Percentiles rank a stretch among this genome's conserved stretches.
phyloP scores from a whole-genome alignment of 495 filamentous ascomycete genomes.

The Aspergillus funiculosus region DNA sequence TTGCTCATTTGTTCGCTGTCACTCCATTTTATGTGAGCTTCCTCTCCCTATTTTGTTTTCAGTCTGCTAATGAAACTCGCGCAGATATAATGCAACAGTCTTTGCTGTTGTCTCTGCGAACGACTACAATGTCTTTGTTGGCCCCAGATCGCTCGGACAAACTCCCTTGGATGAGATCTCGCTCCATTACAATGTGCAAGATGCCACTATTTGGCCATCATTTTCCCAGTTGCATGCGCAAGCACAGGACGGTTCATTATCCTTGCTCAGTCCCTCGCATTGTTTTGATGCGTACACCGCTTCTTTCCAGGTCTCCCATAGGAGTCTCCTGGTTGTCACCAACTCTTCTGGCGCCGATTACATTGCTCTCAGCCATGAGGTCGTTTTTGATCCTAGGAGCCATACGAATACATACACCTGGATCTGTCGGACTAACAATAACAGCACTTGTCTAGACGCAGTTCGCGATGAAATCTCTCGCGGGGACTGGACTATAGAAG shows the following conservation, averaged over 20 bases:
- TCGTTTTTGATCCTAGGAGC: background rate
- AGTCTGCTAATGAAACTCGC: background rate
- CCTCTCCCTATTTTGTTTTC: background rate
- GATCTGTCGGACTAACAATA: background rate
- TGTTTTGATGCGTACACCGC: constrained; percentile 1
- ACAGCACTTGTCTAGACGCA: background rate
- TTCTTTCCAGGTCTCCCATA: background rate
- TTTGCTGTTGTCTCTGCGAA: constrained; percentile 3
- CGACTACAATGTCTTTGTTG: constrained; percentile 2
- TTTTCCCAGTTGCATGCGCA: background rate
- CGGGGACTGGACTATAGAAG: background rate
- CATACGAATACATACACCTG: background rate
- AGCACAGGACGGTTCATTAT: background rate
- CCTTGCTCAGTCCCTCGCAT: background rate
- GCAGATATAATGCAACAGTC: constrained; percentile 5
- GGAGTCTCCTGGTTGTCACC: background rate
- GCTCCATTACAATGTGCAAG: background rate
- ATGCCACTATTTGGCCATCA: background rate
- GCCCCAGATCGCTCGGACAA: background rate
- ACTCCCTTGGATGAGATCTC: background rate
- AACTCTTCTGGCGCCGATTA: background rate
- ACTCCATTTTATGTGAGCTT: constrained; percentile 2
- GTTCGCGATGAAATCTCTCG: background rate
- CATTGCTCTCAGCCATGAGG: background rate
- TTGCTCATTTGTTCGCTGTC: background rate